Evolutionary conservation across 305 asterid species (phyloP).

Genomic region (Fraxinus floribunda): DNA sequence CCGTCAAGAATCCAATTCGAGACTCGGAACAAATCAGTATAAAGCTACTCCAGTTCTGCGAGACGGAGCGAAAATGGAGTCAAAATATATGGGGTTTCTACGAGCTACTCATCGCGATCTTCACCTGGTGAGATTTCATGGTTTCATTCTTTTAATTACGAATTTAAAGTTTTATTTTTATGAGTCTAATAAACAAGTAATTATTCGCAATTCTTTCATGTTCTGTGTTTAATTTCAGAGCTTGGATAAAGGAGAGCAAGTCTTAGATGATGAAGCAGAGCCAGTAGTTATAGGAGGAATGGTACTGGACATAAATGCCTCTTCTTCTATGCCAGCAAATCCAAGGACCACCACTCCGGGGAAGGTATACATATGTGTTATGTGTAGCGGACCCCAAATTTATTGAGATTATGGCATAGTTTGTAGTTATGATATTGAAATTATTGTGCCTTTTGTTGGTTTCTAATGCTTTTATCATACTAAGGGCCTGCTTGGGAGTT

Average conservation of each 20-base stretch:
- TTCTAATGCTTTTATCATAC: background rate
- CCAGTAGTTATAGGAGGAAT: conserved; percentile 77
- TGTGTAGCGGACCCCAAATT: background rate
- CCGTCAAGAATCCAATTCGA: background rate
- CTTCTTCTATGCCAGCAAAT: conserved; percentile 54
- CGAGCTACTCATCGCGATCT: conserved; percentile 23
- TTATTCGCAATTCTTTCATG: background rate
- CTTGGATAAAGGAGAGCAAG: conserved; percentile 20
- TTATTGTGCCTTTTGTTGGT: background rate
- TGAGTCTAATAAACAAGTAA: background rate
- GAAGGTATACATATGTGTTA: conserved; percentile 44
- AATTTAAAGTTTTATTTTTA: background rate
- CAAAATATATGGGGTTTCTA: background rate
- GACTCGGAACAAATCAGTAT: background rate
- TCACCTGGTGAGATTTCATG: conserved; percentile 9
- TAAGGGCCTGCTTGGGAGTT: background rate
- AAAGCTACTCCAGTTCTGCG: background rate
- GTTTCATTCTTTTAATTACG: background rate
- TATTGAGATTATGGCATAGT: background rate
- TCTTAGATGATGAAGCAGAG: conserved; percentile 33
- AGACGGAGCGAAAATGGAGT: background rate
- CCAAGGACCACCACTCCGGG: conserved; percentile 95
- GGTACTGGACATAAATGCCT: conserved; percentile 78
- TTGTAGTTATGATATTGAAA: background rate
- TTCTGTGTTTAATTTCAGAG: conserved; percentile 20